Conservation (phyloP, 306 rosid species). For the Mimosa bimucronata region DNA sequence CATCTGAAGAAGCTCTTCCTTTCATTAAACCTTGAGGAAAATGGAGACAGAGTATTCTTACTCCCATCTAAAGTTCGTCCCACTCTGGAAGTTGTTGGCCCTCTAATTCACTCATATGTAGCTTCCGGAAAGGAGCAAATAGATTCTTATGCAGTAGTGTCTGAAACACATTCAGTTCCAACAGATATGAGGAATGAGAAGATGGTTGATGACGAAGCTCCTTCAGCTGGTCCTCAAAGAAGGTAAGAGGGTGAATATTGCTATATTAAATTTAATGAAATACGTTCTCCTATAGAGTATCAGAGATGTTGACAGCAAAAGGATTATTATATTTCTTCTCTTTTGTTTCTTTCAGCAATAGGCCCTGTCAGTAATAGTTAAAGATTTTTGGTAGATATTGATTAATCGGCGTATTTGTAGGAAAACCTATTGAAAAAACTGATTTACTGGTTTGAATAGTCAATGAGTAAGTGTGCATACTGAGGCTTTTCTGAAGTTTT, state of each 20-base stretch:
- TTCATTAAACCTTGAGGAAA: conserved; percentile 70
- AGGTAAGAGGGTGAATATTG: conserved; percentile 44
- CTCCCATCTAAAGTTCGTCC: conserved; percentile 69
- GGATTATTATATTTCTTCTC: neutral
- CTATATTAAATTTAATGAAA: conserved; percentile 2
- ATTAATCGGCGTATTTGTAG: neutral
- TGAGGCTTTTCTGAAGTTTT: neutral
- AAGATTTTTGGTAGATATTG: neutral
- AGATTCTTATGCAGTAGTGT: conserved; percentile 30
- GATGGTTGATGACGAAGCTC: conserved; percentile 53
- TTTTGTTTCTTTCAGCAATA: neutral
- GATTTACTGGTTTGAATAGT: neutral
- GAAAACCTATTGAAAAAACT: neutral
- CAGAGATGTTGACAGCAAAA: neutral
- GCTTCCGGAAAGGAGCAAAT: conserved; percentile 38
- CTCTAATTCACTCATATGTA: conserved; percentile 50
- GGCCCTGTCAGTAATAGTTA: neutral
- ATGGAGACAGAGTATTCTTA: conserved; percentile 69
- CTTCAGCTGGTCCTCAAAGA: conserved; percentile 54
- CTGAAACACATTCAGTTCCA: conserved; percentile 48
- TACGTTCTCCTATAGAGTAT: neutral
- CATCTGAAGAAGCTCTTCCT: conserved; percentile 73
- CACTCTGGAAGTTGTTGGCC: conserved; percentile 75
- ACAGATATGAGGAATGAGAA: conserved; percentile 40
- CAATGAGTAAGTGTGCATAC: neutral